A percentile compares a stretch with the other conserved stretches of the same genome.
These are phyloP conservation scores for Boletus huronensis DNA, from an alignment of 768 basidiomycete genomes.

Conservation along the genomic window DNA sequence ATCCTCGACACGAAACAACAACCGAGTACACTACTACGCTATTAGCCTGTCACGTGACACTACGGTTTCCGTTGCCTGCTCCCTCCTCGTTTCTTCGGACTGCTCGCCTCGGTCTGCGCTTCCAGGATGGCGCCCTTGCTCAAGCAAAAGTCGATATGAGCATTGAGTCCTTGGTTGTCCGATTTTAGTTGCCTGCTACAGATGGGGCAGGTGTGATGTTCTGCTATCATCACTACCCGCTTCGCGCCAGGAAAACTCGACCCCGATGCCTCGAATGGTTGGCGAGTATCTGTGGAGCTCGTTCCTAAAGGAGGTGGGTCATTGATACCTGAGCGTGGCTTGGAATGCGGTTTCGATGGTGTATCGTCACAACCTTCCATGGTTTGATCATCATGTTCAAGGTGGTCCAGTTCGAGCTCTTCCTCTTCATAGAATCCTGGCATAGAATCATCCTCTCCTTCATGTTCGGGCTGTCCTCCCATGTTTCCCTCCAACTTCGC, in stretches of 20 bases:
- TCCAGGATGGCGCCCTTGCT: conserved; percentile 74
- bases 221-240: neutral
- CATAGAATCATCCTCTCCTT: conserved; percentile 38
- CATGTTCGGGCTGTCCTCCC: conserved; percentile 19
- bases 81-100: conserved; percentile 12
- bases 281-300: neutral
- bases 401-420: conserved; percentile 26
- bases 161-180: conserved; percentile 77
- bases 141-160: conserved; percentile 88
- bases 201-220: conserved; percentile 62
- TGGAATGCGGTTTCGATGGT: conserved; percentile 5
- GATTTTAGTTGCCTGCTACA: conserved; percentile 59
- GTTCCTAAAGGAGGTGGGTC: neutral
- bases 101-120: conserved; percentile 45
- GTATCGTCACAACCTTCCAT: conserved; percentile 9
- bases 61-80: too few species aligned
- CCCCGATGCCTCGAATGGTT: conserved; percentile 14
- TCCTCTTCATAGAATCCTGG: conserved; percentile 52
- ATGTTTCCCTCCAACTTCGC: conserved; percentile 28
- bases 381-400: conserved; percentile 4
- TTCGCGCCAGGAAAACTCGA: conserved; percentile 15
- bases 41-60: conserved; percentile 18
- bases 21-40: neutral
- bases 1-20: conserved; percentile 1
- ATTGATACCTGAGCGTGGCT: conserved; percentile 8